These are phyloP conservation scores for Pseudomonodictys pantanalensis DNA, from an alignment of 495 filamentous ascomycete genomes.

Conservation along the genomic window DNA sequence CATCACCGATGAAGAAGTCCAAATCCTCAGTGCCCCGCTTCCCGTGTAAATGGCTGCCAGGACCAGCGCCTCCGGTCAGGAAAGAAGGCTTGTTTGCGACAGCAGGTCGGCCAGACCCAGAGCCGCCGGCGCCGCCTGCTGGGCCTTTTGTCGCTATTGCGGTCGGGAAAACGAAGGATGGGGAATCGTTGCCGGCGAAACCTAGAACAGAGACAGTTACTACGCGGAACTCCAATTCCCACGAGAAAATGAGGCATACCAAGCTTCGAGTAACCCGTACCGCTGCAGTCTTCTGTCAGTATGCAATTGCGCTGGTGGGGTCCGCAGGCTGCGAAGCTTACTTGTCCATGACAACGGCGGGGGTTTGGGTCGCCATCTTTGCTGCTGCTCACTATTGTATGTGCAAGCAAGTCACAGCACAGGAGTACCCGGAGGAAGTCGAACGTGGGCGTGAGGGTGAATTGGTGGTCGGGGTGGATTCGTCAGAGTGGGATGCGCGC, in stretches of 20 bases:
- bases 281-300: constrained; percentile 56
- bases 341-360: constrained; percentile 99
- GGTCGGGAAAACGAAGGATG: constrained; percentile 98
- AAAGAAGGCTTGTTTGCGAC: constrained; percentile 94
- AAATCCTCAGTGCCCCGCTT: constrained; percentile 97
- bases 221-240: constrained; percentile 28
- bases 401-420: constrained; percentile 28
- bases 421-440: constrained; percentile 21
- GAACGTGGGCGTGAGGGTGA: constrained; percentile 13
- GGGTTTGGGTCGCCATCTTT: constrained; percentile 91
- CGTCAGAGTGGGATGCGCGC: constrained; percentile 31
- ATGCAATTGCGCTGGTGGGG: constrained; percentile 7
- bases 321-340: constrained; percentile 52
- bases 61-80: constrained; percentile 84
- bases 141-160: constrained; percentile 93
- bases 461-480: constrained; percentile 5
- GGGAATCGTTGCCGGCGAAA: constrained; percentile 98
- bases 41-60: constrained; percentile 72
- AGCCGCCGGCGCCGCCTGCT: constrained; percentile 63
- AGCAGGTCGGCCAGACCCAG: constrained; percentile 80
- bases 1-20: constrained; percentile 98
- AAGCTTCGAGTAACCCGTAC: constrained; percentile 97
- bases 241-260: constrained; percentile 51
- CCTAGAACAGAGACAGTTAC: constrained; percentile 52
- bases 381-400: constrained; percentile 34